phyloP scores from a whole-genome alignment of 2,329 filamentous ascomycete species.

The Trichoderma sp. region DNA sequence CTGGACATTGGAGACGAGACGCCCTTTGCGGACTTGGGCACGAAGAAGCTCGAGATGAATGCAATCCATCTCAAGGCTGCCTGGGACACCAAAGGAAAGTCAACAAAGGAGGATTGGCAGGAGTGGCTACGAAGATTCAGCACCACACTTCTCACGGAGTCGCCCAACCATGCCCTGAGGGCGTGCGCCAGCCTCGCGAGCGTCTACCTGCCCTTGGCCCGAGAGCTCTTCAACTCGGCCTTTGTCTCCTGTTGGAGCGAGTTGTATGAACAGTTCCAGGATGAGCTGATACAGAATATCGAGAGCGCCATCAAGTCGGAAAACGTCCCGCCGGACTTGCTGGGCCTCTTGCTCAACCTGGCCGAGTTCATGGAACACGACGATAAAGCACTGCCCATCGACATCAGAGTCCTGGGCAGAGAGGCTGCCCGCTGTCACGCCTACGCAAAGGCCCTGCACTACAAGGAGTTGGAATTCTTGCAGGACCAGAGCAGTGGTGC shows the following conservation, averaged over 20 bases:
- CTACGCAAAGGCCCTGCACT: slow-evolving; percentile 96
- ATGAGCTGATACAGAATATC: slow-evolving; percentile 93
- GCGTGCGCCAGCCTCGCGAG: slow-evolving; percentile 91
- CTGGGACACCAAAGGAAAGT: slow-evolving; percentile 96
- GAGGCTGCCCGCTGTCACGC: slow-evolving; percentile 97
- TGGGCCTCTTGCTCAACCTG: slow-evolving; percentile 91
- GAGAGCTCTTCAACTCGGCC: slow-evolving; percentile 95
- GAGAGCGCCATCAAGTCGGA: slow-evolving; percentile 94
- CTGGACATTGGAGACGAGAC: slow-evolving; percentile 77
- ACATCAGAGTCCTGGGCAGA: slow-evolving; percentile 89
- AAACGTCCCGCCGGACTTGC: slow-evolving; percentile 92
- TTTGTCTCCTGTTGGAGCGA: slow-evolving; percentile 99
- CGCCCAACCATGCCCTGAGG: slow-evolving; percentile 89
- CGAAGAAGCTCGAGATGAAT: slow-evolving; percentile 95
- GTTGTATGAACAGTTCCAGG: slow-evolving; percentile 93
- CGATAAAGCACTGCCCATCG: slow-evolving; percentile 95
- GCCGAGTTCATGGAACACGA: slow-evolving; percentile 99
- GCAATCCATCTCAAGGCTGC: slow-evolving; percentile 95
- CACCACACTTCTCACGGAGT: slow-evolving; percentile 91
- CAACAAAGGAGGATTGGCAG: slow-evolving; percentile 97
- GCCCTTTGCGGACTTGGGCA: slow-evolving; percentile 78
- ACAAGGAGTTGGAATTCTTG: slow-evolving; percentile 97
- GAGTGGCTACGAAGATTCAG: slow-evolving; percentile 98
- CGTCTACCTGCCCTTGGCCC: slow-evolving; percentile 86
- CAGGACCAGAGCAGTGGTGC: slow-evolving; percentile 95